Base-by-base conservation (phyloP, 331 rosid species). In the Malus hybrid region DNA sequence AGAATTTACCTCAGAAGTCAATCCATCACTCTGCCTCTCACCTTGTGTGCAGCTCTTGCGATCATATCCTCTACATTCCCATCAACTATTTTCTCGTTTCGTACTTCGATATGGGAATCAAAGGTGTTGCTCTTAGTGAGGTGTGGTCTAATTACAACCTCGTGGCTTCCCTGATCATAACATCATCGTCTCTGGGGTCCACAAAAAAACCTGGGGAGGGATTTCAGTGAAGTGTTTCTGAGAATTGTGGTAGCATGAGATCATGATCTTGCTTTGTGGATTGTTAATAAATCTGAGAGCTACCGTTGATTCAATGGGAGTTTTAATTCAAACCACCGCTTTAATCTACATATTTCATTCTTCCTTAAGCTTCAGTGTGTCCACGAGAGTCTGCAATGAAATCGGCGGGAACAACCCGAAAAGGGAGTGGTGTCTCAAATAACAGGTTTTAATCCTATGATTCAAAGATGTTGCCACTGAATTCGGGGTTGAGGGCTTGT, bases 181-280 rank as follows among this genome's bases (percentile, higher is more conserved):
- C 79, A 84, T 90, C 36, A 29, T 87, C 0, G 7, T 85, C 54
- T 87, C 86, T 20, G 89, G 86, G 1, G 84, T 83, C 5, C 87
- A 93, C 28, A 70, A 81, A 48, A 80, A 77, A 77, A 89, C 97
- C 1, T 90, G 96, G 98, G 85, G 76, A 5, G 93, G 93, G 1
- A 81, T 90, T 46, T 86, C 95, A 1, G 7, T 19, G 16, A 90
- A 90, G 28, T 75, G 87, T 78, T 90, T 93, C 4, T 65, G 54
- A 24, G 84, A 82, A 22, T 93, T 96, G 97, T 94, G 97, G 97
- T 92, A 97, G 99, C 92, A 92, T 71, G 97, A 94, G 80, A 92
- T 94, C 71, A 94, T 92, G 99, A 94, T 88, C 36, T 22, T 94
- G 67, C 83, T 92, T 6, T 92, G 97, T 39, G 97, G 99, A 0